Conservation (phyloP, 225 moss, liverwort and hornwort species). For the Marchantia paleacea region DNA sequence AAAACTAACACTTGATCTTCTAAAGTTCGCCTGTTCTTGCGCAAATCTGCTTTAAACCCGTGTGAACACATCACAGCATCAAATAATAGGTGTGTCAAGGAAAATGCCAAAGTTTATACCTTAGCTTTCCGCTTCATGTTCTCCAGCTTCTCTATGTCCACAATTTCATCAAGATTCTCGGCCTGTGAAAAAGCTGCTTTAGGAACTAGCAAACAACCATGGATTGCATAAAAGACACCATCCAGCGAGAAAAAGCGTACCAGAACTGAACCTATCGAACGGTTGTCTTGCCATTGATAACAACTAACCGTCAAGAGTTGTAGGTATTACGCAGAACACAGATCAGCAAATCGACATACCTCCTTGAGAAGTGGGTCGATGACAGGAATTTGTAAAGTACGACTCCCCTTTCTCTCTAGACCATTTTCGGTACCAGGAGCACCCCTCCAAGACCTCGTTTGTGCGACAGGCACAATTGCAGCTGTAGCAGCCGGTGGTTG, state of each 20-base stretch:
- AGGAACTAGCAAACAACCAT: background rate
- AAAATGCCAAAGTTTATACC: constrained; percentile 16
- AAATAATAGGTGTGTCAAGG: too few species aligned
- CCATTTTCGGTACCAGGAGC: constrained; percentile 40
- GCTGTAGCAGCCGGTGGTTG: constrained; percentile 27
- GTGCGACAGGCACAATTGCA: constrained; percentile 39
- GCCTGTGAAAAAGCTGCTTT: constrained; percentile 31
- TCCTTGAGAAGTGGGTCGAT: constrained; percentile 49
- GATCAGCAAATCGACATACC: constrained; percentile 17
- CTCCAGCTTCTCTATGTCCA: constrained; percentile 48
- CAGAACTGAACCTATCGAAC: background rate
- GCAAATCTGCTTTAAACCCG: too few species aligned
- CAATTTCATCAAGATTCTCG: constrained; percentile 49
- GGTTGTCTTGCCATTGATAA: too few species aligned
- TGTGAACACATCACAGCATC: too few species aligned
- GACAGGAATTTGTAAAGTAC: constrained; percentile 41
- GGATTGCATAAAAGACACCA: background rate
- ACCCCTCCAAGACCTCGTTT: constrained; percentile 49
- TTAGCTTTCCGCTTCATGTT: constrained; percentile 45
- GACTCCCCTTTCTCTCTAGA: constrained; percentile 45
- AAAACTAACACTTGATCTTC: too few species aligned
- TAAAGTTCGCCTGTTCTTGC: too few species aligned
- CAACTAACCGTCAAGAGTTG: too few species aligned
- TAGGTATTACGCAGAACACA: background rate
- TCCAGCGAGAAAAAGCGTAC: background rate